Conservation (phyloP, 176 grass and related monocot species). For the Chloris gayana region DNA sequence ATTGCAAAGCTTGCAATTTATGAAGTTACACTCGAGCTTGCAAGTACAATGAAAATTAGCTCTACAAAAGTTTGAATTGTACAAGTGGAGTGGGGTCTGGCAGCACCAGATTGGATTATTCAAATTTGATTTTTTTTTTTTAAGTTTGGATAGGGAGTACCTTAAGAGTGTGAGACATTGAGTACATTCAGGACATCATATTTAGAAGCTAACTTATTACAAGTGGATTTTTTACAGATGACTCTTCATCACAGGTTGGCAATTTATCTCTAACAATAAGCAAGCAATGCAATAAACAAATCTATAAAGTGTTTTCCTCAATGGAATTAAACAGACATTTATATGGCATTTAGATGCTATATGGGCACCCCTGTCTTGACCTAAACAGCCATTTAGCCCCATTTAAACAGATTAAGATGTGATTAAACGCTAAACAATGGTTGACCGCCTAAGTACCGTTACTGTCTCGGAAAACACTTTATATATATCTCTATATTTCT, state of each 20-base stretch:
- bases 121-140: neutral
- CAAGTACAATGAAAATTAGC: neutral
- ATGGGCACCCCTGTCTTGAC: too few relatives aligned
- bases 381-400: too few relatives aligned
- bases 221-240: neutral
- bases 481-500: too few relatives aligned
- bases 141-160: neutral
- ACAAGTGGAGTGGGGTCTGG: neutral
- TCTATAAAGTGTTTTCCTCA: too few relatives aligned
- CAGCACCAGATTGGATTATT: neutral
- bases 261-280: neutral
- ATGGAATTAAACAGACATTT: too few relatives aligned
- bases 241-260: neutral
- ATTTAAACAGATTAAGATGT: too few relatives aligned
- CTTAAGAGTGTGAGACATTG: neutral
- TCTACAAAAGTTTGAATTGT: neutral
- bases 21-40: too few relatives aligned
- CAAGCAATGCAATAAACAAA: neutral
- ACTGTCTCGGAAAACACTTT: too few relatives aligned
- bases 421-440: too few relatives aligned
- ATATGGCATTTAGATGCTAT: too few relatives aligned
- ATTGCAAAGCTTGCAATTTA: constrained; percentile 14
- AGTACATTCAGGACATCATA: neutral
- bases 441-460: too few relatives aligned
- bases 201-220: neutral